Evolutionary conservation across 2,329 filamentous ascomycete genomes (phyloP).

Genomic region (Penicillium sp.): DNA sequence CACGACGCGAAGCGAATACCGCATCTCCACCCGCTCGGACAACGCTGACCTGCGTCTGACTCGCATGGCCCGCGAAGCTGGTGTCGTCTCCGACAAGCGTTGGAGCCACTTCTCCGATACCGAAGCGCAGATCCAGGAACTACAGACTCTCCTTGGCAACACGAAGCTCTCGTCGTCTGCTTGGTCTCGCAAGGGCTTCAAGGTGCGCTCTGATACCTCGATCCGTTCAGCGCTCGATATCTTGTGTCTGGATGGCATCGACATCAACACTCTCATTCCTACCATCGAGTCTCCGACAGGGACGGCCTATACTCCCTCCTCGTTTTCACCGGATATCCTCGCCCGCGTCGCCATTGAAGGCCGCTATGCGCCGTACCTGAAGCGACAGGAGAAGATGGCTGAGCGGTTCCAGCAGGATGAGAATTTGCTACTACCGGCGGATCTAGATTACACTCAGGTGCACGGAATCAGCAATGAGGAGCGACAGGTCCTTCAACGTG

Average conservation of each 20-base stretch:
- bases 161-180: constrained; percentile 58
- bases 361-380: constrained; percentile 81
- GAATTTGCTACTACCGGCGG: constrained; percentile 64
- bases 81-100: constrained; percentile 73
- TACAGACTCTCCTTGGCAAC: constrained; percentile 60
- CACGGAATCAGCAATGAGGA: constrained; percentile 77
- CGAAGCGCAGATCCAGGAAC: constrained; percentile 63
- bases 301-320: constrained; percentile 50
- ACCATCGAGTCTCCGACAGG: constrained; percentile 46
- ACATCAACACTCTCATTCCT: constrained; percentile 56
- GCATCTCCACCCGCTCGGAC: constrained; percentile 86
- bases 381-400: constrained; percentile 65
- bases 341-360: constrained; percentile 76
- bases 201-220: constrained; percentile 63
- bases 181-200: constrained; percentile 71
- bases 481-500: constrained; percentile 64
- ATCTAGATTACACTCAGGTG: constrained; percentile 73
- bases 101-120: constrained; percentile 71
- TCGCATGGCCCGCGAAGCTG: constrained; percentile 69
- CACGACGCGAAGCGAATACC: constrained; percentile 90
- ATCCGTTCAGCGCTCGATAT: constrained; percentile 75
- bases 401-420: constrained; percentile 74
- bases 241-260: constrained; percentile 64
- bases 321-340: constrained; percentile 54
- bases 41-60: constrained; percentile 91